Percentiles rank a stretch among this genome's conserved stretches.
phyloP scores from a whole-genome alignment of 768 basidiomycete genomes.

The Hygrophoropsis aurantiaca region DNA sequence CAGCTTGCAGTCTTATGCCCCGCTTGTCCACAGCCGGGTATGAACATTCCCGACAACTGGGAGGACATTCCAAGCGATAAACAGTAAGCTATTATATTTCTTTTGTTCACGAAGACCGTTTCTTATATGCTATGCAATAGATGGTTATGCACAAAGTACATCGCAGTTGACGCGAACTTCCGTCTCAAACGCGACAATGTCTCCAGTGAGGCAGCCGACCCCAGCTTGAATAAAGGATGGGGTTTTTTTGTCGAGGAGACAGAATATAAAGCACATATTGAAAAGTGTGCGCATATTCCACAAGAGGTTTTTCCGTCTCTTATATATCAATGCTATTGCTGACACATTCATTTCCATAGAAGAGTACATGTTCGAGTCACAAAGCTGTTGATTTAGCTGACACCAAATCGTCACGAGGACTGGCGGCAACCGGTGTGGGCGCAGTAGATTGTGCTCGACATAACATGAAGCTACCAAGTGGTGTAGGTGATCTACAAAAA shows the following conservation, averaged over 20 bases:
- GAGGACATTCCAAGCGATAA: background rate
- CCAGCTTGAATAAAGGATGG: constrained; percentile 23
- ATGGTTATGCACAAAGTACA: constrained; percentile 23
- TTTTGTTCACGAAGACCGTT: background rate
- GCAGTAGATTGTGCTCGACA: constrained; percentile 3
- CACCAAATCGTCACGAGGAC: background rate
- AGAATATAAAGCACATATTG: constrained; percentile 14
- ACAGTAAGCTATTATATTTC: background rate
- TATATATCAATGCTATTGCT: no score
- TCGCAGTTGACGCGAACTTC: constrained; percentile 34
- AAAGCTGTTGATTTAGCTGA: background rate
- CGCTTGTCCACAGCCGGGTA: constrained; percentile 10
- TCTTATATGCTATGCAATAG: constrained; percentile 6
- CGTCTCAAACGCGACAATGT: constrained; percentile 24
- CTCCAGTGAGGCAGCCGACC: constrained; percentile 24
- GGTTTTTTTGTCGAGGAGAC: constrained; percentile 26
- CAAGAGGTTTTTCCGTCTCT: constrained; percentile 9
- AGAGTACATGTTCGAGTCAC: background rate
- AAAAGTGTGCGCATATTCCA: constrained; percentile 5
- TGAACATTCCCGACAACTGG: constrained; percentile 9
- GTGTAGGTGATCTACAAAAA: background rate
- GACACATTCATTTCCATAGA: no score
- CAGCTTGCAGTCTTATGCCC: constrained; percentile 14
- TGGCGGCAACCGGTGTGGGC: constrained; percentile 1
- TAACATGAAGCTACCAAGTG: constrained; percentile 16